These are phyloP conservation scores for Cladochytrium replicatum DNA, from an alignment of 192 early-diverging fungal species.

Conservation along the genomic window DNA sequence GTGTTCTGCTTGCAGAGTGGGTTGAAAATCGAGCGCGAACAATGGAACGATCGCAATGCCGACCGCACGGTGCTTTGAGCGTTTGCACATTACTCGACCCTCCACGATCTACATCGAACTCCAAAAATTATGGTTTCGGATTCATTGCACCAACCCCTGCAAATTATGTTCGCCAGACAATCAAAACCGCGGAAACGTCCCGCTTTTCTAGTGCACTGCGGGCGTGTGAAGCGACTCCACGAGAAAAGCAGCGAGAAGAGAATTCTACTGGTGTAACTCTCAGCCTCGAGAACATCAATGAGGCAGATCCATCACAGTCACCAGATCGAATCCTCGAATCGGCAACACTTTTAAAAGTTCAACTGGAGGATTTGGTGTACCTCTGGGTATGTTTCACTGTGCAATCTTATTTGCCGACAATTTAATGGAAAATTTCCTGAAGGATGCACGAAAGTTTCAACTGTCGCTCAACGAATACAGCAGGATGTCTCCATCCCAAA, in stretches of 20 bases:
- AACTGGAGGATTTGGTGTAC: constrained; percentile 46
- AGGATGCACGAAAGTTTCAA: constrained; percentile 30
- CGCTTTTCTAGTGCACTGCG: too few species aligned
- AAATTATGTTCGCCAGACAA: constrained; percentile 3
- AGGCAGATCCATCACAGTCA: constrained; percentile 12
- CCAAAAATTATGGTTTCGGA: too few species aligned
- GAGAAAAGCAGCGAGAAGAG: too few species aligned
- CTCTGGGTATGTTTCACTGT: constrained; percentile 29
- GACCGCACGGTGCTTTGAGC: constrained; percentile 32
- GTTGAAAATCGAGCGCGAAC: constrained; percentile 39
- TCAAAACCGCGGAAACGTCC: constrained; percentile 17
- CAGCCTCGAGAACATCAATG: constrained; percentile 16
- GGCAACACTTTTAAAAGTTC: constrained; percentile 26
- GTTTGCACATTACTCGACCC: constrained; percentile 35
- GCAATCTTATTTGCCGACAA: not conserved
- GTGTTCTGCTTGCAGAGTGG: constrained; percentile 36
- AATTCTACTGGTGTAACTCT: not conserved
- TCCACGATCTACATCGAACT: constrained; percentile 2
- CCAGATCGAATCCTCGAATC: constrained; percentile 13
- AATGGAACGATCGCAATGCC: constrained; percentile 26
- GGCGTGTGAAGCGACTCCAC: too few species aligned
- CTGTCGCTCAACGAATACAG: constrained; percentile 43
- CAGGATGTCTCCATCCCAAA: constrained; percentile 26
- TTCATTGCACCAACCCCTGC: not conserved
- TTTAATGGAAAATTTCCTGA: not conserved